A percentile compares a stretch with the other conserved stretches of the same genome.
phyloP scores from a whole-genome alignment of 106 monocot genomes.

The Dioscorea zingiberensis region DNA sequence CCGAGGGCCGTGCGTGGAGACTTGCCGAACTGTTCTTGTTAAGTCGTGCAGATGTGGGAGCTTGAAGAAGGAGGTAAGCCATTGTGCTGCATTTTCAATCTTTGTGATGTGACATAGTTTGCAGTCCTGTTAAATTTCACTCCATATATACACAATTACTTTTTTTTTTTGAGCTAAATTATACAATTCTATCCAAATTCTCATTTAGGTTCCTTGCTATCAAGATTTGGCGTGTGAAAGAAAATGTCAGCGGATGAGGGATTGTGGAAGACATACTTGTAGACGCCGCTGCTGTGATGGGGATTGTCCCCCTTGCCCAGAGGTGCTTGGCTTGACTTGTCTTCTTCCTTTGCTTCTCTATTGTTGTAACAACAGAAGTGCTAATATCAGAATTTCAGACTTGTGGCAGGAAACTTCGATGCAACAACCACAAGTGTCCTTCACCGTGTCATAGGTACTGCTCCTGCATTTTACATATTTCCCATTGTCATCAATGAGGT shows the following conservation, averaged over 20 bases:
- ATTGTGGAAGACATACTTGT: constrained; percentile 97
- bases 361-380: not conserved
- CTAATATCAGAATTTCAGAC: constrained; percentile 44
- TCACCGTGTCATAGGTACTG: constrained; percentile 91
- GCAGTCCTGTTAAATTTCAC: not conserved
- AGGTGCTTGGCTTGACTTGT: constrained; percentile 33
- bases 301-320: constrained; percentile 80
- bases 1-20: constrained; percentile 72
- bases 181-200: constrained; percentile 12
- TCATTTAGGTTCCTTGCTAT: constrained; percentile 84
- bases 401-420: constrained; percentile 77
- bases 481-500: no score
- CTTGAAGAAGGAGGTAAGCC: constrained; percentile 85
- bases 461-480: not conserved
- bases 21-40: constrained; percentile 54
- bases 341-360: not conserved
- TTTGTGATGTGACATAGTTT: not conserved
- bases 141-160: not conserved
- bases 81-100: not conserved
- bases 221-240: constrained; percentile 94
- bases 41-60: constrained; percentile 83
- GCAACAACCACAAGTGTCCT: constrained; percentile 91
- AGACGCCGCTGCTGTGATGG: constrained; percentile 86
- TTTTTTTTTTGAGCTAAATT: constrained; percentile 7
- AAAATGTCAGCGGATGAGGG: constrained; percentile 66